These are phyloP conservation scores for Candida orba DNA, from an alignment of 805 yeast genomes.

Conservation along the genomic window DNA sequence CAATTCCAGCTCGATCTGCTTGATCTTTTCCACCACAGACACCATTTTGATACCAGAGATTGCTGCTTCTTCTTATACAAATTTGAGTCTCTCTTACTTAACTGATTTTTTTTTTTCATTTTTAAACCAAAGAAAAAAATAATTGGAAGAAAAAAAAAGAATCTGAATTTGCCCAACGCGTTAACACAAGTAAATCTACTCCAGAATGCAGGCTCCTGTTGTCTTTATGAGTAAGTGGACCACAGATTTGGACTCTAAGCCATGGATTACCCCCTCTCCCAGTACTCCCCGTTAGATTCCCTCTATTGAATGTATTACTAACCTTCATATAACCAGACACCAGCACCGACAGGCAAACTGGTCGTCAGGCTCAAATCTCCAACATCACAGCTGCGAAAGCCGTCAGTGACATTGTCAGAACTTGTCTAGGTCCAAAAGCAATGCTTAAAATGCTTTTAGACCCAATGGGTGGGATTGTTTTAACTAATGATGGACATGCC, in stretches of 20 bases:
- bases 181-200: background rate
- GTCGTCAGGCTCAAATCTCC: slow-evolving; percentile 94
- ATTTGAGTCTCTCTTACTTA: too few species aligned
- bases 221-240: slow-evolving; percentile 48
- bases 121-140: too few species aligned
- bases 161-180: too few species aligned
- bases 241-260: too few species aligned
- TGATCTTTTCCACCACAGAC: slow-evolving; percentile 54
- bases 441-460: slow-evolving; percentile 97
- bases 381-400: slow-evolving; percentile 99
- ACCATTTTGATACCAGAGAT: slow-evolving; percentile 3
- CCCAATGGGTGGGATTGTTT: slow-evolving; percentile 89
- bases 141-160: too few species aligned
- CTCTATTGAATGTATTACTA: background rate
- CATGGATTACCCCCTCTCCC: too few species aligned
- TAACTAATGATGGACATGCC: slow-evolving; percentile 98
- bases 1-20: slow-evolving; percentile 79
- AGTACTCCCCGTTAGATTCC: background rate
- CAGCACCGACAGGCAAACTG: slow-evolving; percentile 86
- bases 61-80: too few species aligned
- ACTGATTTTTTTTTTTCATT: too few species aligned
- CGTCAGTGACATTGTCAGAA: slow-evolving; percentile 93
- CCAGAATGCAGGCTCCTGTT: slow-evolving; percentile 73
- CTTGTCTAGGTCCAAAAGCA: slow-evolving; percentile 98
- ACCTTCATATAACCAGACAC: slow-evolving; percentile 44